phyloP scores from a whole-genome alignment of 768 basidiomycete species.

The Xerocomus potaroensis region DNA sequence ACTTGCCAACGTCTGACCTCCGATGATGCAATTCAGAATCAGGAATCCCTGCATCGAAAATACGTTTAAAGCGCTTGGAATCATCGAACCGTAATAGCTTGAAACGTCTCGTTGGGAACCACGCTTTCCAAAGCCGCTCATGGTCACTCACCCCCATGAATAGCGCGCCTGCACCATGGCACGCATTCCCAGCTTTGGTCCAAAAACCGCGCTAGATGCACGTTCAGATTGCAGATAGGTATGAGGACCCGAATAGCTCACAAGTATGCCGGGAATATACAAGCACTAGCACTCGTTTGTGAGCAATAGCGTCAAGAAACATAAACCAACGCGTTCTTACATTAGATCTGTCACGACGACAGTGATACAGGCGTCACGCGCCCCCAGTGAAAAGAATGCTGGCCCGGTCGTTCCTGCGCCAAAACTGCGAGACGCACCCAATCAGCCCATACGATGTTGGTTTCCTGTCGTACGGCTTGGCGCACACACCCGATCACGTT shows the following conservation, averaged over 20 bases:
- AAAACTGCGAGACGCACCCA: slow-evolving; percentile 31
- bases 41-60: slow-evolving; percentile 53
- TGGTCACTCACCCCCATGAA: slow-evolving; percentile 41
- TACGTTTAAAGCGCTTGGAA: slow-evolving; percentile 45
- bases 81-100: slow-evolving; percentile 38
- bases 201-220: slow-evolving; percentile 41
- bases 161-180: slow-evolving; percentile 56
- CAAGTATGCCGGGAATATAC: slow-evolving; percentile 37
- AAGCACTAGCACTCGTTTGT: slow-evolving; percentile 23
- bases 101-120: slow-evolving; percentile 2
- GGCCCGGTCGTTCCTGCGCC: slow-evolving; percentile 49
- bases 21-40: slow-evolving; percentile 58
- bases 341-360: slow-evolving; percentile 44
- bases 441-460: neutral
- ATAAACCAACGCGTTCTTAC: slow-evolving; percentile 24
- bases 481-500: slow-evolving; percentile 38
- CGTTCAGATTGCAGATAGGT: neutral
- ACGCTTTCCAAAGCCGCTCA: slow-evolving; percentile 11
- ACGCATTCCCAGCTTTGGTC: slow-evolving; percentile 53
- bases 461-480: neutral
- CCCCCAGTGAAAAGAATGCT: slow-evolving; percentile 44
- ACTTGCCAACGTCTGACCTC: slow-evolving; percentile 56
- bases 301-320: neutral
- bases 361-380: slow-evolving; percentile 38
- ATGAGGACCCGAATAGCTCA: slow-evolving; percentile 13